Percentiles rank a stretch among this genome's conserved stretches.
Evolutionary conservation across 768 basidiomycete species (phyloP).

Genomic region (Calocera viscosa): DNA sequence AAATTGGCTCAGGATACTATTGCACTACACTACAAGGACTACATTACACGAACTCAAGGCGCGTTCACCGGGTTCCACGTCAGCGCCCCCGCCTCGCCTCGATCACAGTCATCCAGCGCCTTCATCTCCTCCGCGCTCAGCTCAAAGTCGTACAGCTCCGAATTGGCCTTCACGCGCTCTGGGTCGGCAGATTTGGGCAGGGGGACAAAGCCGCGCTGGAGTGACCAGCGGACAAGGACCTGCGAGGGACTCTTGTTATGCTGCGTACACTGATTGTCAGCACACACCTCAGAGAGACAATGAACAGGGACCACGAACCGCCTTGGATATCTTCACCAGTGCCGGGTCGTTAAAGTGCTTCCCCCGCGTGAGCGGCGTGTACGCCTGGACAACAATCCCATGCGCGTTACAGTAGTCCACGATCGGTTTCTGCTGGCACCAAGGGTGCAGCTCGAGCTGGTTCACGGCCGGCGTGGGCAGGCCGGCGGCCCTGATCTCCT

Average conservation of each 20-base stretch:
- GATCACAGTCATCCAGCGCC: slow-evolving; percentile 54
- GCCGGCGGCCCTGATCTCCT: slow-evolving; percentile 56
- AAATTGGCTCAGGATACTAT: no score
- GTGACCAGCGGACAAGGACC: slow-evolving; percentile 34
- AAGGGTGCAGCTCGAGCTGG: slow-evolving; percentile 57
- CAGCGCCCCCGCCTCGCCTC: slow-evolving; percentile 56
- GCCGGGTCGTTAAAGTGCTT: slow-evolving; percentile 33
- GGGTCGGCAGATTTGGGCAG: slow-evolving; percentile 71
- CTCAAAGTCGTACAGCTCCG: slow-evolving; percentile 63
- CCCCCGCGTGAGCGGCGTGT: slow-evolving; percentile 56
- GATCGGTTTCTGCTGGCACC: slow-evolving; percentile 67
- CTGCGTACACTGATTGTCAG: slow-evolving; percentile 33
- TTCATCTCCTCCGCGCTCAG: slow-evolving; percentile 52
- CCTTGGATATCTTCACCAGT: slow-evolving; percentile 43
- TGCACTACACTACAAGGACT: no score
- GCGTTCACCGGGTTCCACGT: slow-evolving; percentile 75
- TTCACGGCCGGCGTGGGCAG: slow-evolving; percentile 59
- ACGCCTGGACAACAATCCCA: slow-evolving; percentile 55
- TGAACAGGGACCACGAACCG: slow-evolving; percentile 33
- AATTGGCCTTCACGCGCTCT: slow-evolving; percentile 58
- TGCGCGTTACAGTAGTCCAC: slow-evolving; percentile 59
- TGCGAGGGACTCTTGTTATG: slow-evolving; percentile 30
- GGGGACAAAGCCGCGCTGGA: slow-evolving; percentile 48
- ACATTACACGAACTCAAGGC: no score
- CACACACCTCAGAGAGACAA: neutral